Evolutionary conservation across 2,329 filamentous ascomycete species (phyloP), one percentile per base, ranked within the genome.

Genomic region (Emmonsiellopsis sp.): DNA sequence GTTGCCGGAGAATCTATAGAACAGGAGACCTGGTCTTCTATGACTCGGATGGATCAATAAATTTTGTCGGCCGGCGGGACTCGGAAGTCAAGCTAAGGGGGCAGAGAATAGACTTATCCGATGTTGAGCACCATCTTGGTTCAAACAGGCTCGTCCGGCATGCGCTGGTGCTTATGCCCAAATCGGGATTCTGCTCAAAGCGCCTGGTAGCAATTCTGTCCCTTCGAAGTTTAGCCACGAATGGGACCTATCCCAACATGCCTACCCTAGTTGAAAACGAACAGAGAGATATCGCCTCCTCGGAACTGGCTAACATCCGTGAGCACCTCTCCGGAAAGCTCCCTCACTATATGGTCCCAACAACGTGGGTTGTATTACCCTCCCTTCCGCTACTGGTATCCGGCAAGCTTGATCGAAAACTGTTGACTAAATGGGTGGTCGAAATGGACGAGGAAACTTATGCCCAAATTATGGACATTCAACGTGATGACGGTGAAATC

Each of bases 21-120:
- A 61, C 62, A 0, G 61, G 61, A 9, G 61, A 63, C 52, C 49
- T 62, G 7, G 60, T 53, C 10, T 51, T 48, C 8, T 59, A 60
- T 43, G 27, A 31, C 17, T 14, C 42, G 1, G 59, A 64, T 50
- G 61, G 62, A 1, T 54, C 54, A 1, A 39, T 64, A 3, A 34
- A 45, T 9, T 63, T 55, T 51, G 21, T 62, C 6, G 60, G 60
- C 2, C 58, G 65, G n/a, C 65, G 63, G 49, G 65, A 67, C 42
- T 53, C 14, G 1, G 59, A 60, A 31, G 55, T 62, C 9, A 63
- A 63, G 43, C 49, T 62, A n/a, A 57, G 54, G 6, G 61, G 61
- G 1, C 60, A 62, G 48, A 57, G 58, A 9, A 48, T 63, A 10
- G 59, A 63, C 21, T 51, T 61, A 3, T 53, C 43, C 2, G 61